Evolutionary conservation across 179 eudicot species (phyloP).

Genomic region (Corrigiola litoralis): DNA sequence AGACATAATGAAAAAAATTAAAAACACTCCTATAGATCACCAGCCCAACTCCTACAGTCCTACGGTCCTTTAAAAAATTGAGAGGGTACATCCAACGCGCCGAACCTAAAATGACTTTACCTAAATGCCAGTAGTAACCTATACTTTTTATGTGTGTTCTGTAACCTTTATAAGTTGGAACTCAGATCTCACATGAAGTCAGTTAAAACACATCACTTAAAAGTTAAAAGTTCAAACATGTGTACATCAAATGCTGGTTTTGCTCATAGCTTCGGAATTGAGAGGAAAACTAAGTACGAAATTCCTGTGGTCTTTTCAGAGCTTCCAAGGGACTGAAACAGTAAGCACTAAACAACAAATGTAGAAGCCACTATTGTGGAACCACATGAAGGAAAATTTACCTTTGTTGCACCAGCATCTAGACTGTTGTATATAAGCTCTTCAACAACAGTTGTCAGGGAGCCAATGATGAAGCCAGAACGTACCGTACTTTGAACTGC

Average conservation of each 20-base stretch:
- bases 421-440: slow-evolving; percentile 92
- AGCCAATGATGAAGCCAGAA: slow-evolving; percentile 64
- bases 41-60: too few species aligned
- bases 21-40: too few species aligned
- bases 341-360: not conserved
- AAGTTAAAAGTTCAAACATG: not conserved
- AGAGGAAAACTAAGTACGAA: not conserved
- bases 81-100: too few species aligned
- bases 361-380: too few species aligned
- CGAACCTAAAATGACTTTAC: too few species aligned
- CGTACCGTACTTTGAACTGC: slow-evolving; percentile 63
- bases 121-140: too few species aligned
- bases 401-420: slow-evolving; percentile 91
- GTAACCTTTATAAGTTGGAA: too few species aligned
- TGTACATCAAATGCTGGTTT: not conserved
- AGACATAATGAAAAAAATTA: too few species aligned
- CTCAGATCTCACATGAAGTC: too few species aligned
- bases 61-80: too few species aligned
- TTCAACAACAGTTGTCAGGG: slow-evolving; percentile 75
- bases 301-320: not conserved
- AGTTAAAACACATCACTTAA: too few species aligned
- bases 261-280: not conserved
- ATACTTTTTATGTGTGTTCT: too few species aligned
- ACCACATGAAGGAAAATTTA: slow-evolving; percentile 10
- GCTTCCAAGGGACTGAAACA: not conserved